Base-by-base conservation (phyloP, 2,329 filamentous ascomycete species). In the Purpureocillium takamizusanense region DNA sequence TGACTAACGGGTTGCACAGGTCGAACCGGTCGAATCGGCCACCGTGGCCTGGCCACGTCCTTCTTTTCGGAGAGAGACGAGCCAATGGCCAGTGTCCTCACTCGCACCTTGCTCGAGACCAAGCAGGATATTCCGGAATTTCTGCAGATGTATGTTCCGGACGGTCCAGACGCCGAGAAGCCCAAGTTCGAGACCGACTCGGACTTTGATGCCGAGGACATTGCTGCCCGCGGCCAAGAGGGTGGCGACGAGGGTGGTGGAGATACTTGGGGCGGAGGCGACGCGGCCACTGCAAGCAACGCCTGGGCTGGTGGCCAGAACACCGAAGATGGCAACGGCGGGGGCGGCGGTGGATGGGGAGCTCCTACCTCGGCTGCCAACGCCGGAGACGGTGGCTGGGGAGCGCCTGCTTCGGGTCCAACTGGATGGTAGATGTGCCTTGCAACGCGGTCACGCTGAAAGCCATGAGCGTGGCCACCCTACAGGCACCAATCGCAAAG, bases 1-100 rank as follows among this genome's bases (percentile, higher is more conserved):
- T 14, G 10, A 2, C 40, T 49, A 38, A 47, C 32, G 27, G 29
- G 14, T 13, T 36, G 11, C 8, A 17, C 15, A 87, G 83, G 92
- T 45, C 89, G 92, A 43, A 98, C 92, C 49, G 92, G 86, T 39
- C 86, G 92, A 38, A 95, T 95, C 54, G 92, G 92, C 3, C 85
- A 95, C 49, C 72, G 75, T 33, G 92, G 92, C 14, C 65, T 88
- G 5, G 89, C 92, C 0, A 90, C 85, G 0, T 95, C 90, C 0
- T 90, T 98, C 65, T 97, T 83, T 68, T 86, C 81, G 18, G 81
- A 89, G 1, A 67, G 73, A 1, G 85, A 97, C 50, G 76, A 83
- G 40, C 73, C 81, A 3, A 65, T 97, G 31, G 87, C 74, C 0
- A 70, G 74, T 9, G 78, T 83, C 2, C 69, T 98, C 1, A 84